Conservation (phyloP, 129 eudicot species). For the Chrysanthemum seticuspe region DNA sequence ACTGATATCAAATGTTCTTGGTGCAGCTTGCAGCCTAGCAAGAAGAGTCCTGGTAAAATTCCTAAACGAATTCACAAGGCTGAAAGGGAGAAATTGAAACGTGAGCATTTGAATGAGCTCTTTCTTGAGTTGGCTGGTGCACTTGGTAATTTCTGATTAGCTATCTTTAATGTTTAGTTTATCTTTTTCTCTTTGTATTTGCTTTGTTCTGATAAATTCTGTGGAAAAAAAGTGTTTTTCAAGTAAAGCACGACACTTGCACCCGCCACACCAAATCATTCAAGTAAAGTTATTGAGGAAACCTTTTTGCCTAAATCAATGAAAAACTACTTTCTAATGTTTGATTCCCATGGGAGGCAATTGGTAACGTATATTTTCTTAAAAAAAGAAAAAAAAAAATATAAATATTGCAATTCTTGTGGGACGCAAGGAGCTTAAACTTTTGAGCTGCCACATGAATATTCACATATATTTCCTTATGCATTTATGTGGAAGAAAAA, state of each 20-base stretch:
- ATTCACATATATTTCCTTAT: too few relatives aligned
- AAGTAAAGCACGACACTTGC: background rate
- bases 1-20: constrained; percentile 7
- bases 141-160: constrained; percentile 48
- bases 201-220: constrained; percentile 9
- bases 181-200: background rate
- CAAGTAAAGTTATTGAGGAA: background rate
- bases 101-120: constrained; percentile 78
- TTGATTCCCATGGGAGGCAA: constrained; percentile 6
- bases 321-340: background rate
- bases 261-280: background rate
- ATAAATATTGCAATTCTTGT: too few relatives aligned
- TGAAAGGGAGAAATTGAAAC: constrained; percentile 85
- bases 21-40: constrained; percentile 48
- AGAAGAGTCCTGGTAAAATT: constrained; percentile 56
- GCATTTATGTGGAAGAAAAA: too few relatives aligned
- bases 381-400: too few relatives aligned
- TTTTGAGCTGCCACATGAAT: too few relatives aligned
- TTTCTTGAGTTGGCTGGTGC: constrained; percentile 63
- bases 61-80: constrained; percentile 78
- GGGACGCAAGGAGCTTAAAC: too few relatives aligned
- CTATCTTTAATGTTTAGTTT: background rate
- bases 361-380: background rate
- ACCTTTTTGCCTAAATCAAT: background rate
- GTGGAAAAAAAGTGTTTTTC: background rate